Evolutionary conservation across 345 rosid species (phyloP), one percentile per base, ranked within the genome.

Genomic region (Aquilaria malaccensis): DNA sequence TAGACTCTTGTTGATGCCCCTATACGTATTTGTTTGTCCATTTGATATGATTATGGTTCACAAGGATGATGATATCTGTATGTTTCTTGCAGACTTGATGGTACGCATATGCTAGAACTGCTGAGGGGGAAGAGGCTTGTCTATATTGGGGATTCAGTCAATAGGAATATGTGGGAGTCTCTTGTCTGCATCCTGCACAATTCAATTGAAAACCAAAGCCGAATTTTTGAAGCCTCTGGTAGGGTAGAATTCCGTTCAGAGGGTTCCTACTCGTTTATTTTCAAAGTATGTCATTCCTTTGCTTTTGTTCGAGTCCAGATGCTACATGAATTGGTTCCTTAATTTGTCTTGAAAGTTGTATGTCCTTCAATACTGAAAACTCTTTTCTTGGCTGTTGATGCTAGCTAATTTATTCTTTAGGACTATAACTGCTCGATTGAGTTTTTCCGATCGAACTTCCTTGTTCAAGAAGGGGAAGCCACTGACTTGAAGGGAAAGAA

Each of bases 121-220:
- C 46, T 81, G 65, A 77, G 71, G 67, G 80, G 75, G 61, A 81
- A 75, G 69, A 65, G 74, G 12, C 33, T 81, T 13, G 78, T 64
- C 48, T 77, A 72, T 60, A 63, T 77, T 2, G 85, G 82, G 10
- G 82, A 80, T 72, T 80, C 85, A 31, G 73, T 77, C 6, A 79
- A 70, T 33, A 63, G 80, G 41, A 77, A 81, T 56, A 81, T 81
- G 80, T 81, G 82, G 80, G 80, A 81, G 62, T 77, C 85, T 50
- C 60, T 81, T 9, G 70, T 75, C 41, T 81, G 85, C 56, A 50
- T 75, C 51, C 75, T 76, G 31, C 33, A 43, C 50, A 62, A 65
- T 52, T 47, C 73, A 1, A 65, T 58, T 14, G 32, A 61, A 31
- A 67, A 76, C 57, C 66, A 71, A 33, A 63, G 51, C 55, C 66